phyloP scores from a whole-genome alignment of 1,284 basidiomycete genomes.

The Stygiomarasmius scandens region DNA sequence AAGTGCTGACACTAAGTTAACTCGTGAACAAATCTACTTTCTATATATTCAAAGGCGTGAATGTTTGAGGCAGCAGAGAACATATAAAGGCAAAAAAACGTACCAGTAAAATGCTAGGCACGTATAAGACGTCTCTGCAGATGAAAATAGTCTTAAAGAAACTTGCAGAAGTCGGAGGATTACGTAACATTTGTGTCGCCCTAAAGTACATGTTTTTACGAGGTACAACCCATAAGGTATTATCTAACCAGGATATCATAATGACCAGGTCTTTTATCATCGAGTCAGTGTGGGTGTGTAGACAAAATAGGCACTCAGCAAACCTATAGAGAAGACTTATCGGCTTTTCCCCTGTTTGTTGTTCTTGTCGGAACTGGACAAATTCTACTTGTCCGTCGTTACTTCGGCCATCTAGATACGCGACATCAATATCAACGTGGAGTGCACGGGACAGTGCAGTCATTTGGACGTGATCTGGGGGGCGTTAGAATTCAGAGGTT shows the following conservation, averaged over 20 bases:
- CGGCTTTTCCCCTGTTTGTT: constrained; percentile 33
- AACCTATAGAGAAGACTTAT: constrained; percentile 77
- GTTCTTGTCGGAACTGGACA: constrained; percentile 56
- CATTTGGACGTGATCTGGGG: constrained; percentile 80
- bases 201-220: neutral
- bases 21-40: too few relatives aligned
- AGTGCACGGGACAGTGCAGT: constrained; percentile 76
- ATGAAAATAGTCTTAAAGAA: too few relatives aligned
- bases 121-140: too few relatives aligned
- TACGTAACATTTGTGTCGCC: too few relatives aligned
- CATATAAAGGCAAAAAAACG: too few relatives aligned
- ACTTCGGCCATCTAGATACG: constrained; percentile 69
- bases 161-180: too few relatives aligned
- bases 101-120: too few relatives aligned
- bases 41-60: too few relatives aligned
- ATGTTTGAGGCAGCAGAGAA: too few relatives aligned
- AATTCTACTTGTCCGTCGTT: constrained; percentile 62
- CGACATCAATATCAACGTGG: constrained; percentile 70
- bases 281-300: constrained; percentile 4
- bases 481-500: neutral
- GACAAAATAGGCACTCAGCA: constrained; percentile 22
- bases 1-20: too few relatives aligned
- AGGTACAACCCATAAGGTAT: too few relatives aligned
- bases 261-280: constrained; percentile 63
- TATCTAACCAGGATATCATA: constrained; percentile 64